Evolutionary conservation across 768 basidiomycete genomes (phyloP).

Genomic region (Cyathus striatus): DNA sequence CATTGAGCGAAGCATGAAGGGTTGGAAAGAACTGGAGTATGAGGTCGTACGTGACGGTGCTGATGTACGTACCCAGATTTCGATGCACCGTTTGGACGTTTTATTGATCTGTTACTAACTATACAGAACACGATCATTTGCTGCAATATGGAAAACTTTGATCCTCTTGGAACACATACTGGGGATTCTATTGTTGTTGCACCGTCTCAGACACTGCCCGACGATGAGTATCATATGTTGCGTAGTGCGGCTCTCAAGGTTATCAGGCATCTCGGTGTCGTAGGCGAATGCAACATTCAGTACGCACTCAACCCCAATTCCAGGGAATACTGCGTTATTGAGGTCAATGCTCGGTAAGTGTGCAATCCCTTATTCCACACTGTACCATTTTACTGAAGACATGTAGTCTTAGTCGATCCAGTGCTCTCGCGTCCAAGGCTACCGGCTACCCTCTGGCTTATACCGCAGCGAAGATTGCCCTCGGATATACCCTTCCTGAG

Average conservation of each 20-base stretch:
- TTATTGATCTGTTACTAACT: constrained; percentile 9
- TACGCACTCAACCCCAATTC: constrained; percentile 94
- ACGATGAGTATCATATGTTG: constrained; percentile 99
- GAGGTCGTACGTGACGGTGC: constrained; percentile 98
- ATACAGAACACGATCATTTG: constrained; percentile 95
- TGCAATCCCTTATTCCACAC: constrained; percentile 2
- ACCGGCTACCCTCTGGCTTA: constrained; percentile 99
- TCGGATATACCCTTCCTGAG: constrained; percentile 96
- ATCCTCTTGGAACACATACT: constrained; percentile 97
- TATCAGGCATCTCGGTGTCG: constrained; percentile 84
- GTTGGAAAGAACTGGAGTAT: constrained; percentile 99
- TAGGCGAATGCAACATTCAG: constrained; percentile 97
- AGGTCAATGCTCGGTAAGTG: constrained; percentile 86
- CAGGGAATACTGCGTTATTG: constrained; percentile 96
- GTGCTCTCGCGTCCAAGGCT: constrained; percentile 96
- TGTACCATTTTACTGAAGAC: background rate
- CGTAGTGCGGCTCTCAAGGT: constrained; percentile 97
- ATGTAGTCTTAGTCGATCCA: constrained; percentile 72
- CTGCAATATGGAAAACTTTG: constrained; percentile 99
- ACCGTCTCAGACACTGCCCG: constrained; percentile 95
- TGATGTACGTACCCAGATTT: constrained; percentile 61
- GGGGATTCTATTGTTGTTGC: constrained; percentile 99
- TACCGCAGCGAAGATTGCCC: constrained; percentile 97
- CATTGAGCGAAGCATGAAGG: constrained; percentile 97
- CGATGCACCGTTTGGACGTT: constrained; percentile 4